Evolutionary conservation across 805 yeast species (phyloP).

Genomic region (Metschnikowia hibisci): DNA sequence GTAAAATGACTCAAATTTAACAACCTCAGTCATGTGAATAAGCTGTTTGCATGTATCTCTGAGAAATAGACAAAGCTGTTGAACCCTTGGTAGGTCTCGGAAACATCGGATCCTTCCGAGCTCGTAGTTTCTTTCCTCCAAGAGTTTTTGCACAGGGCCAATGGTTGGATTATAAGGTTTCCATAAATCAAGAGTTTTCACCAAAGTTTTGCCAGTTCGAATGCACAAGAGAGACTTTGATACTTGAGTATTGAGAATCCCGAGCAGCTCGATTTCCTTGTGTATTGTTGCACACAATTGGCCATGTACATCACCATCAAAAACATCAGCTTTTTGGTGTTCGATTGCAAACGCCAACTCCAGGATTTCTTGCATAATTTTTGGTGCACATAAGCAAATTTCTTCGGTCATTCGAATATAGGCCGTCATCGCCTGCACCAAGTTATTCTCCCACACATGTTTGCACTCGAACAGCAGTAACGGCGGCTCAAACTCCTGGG

Average conservation of each 20-base stretch:
- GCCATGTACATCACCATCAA: background rate
- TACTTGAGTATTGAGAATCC: background rate
- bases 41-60: constrained; percentile 1
- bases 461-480: background rate
- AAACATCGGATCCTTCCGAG: constrained; percentile 1
- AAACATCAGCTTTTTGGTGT: background rate
- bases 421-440: background rate
- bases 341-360: background rate
- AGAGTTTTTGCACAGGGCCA: background rate
- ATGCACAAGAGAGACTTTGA: background rate
- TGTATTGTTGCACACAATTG: background rate
- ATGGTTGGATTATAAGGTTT: background rate
- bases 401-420: background rate
- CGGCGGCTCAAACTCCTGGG: background rate
- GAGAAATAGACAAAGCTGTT: background rate
- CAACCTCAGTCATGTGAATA: background rate
- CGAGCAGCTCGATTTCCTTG: background rate
- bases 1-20: background rate
- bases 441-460: background rate
- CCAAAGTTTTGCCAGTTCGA: background rate
- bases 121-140: background rate
- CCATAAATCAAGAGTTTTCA: background rate
- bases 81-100: background rate
- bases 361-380: background rate
- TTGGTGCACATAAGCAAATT: background rate